Percentiles rank a stretch among this genome's conserved stretches.
Conservation (phyloP, 345 rosid species). For the Eutrema yunnanense region DNA sequence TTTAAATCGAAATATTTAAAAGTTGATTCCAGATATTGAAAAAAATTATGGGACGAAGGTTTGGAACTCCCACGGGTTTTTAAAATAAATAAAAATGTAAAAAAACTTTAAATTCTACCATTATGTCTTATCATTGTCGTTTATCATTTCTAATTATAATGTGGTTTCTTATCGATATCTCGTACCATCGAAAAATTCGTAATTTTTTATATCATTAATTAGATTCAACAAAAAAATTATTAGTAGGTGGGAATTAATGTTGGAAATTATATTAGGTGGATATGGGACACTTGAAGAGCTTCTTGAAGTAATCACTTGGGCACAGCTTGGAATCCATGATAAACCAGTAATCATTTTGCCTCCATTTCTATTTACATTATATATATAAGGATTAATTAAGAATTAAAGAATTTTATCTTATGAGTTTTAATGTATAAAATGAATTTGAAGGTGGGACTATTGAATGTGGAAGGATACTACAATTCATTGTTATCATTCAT, state of each 20-base stretch:
- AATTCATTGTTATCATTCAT: conserved; percentile 64
- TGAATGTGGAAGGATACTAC: conserved; percentile 80
- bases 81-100: too few relatives aligned
- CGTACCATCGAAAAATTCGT: background rate
- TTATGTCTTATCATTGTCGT: too few relatives aligned
- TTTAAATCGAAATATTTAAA: too few relatives aligned
- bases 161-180: too few relatives aligned
- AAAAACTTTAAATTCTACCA: too few relatives aligned
- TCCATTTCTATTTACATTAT: conserved; percentile 9
- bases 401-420: background rate
- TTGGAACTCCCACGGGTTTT: too few relatives aligned
- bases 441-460: conserved; percentile 57
- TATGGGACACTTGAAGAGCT: conserved; percentile 86
- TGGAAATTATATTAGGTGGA: conserved; percentile 42
- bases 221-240: background rate
- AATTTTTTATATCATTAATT: background rate
- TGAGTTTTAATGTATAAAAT: background rate
- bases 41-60: too few relatives aligned
- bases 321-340: conserved; percentile 81
- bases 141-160: too few relatives aligned
- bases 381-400: background rate
- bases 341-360: conserved; percentile 54
- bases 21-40: too few relatives aligned
- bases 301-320: conserved; percentile 84
- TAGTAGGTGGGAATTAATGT: background rate